A percentile compares a stretch with the other conserved stretches of the same genome.
Conservation (phyloP, 495 filamentous ascomycete genomes). For the Daldinia childiae region DNA sequence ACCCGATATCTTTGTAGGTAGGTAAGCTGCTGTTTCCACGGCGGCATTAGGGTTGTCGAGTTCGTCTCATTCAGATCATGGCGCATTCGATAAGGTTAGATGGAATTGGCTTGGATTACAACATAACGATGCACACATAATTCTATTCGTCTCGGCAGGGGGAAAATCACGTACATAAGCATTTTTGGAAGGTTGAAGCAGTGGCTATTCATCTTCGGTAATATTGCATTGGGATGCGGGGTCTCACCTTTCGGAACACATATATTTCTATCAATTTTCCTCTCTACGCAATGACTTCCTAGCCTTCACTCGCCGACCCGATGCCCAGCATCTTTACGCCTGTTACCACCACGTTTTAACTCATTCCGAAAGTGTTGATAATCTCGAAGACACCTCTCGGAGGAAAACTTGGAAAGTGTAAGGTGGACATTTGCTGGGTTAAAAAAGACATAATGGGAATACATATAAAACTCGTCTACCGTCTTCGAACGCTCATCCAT, state of each 20-base stretch:
- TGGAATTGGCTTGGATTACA: constrained; percentile 49
- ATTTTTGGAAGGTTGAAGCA: constrained; percentile 47
- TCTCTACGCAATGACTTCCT: constrained; percentile 12
- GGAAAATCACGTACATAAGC: constrained; percentile 48
- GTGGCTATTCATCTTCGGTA: constrained; percentile 52
- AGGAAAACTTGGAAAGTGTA: background rate
- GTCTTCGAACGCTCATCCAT: background rate
- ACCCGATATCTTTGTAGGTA: constrained; percentile 29
- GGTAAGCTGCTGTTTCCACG: constrained; percentile 14
- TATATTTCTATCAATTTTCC: constrained; percentile 41
- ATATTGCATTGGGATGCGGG: constrained; percentile 55
- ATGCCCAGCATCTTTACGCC: background rate
- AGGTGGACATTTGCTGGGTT: background rate
- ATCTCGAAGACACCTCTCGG: background rate
- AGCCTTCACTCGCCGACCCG: constrained; percentile 2
- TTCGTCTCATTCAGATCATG: constrained; percentile 46
- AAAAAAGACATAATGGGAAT: constrained; percentile 3
- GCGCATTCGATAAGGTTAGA: constrained; percentile 50
- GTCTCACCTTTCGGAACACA: constrained; percentile 46
- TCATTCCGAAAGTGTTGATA: background rate
- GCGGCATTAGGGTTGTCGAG: constrained; percentile 32
- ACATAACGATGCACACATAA: constrained; percentile 49
- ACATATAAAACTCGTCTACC: background rate
- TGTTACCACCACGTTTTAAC: background rate
- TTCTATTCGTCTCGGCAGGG: constrained; percentile 43